Conservation (phyloP, 2,329 filamentous ascomycete genomes). For the Pseudonectria buxi region DNA sequence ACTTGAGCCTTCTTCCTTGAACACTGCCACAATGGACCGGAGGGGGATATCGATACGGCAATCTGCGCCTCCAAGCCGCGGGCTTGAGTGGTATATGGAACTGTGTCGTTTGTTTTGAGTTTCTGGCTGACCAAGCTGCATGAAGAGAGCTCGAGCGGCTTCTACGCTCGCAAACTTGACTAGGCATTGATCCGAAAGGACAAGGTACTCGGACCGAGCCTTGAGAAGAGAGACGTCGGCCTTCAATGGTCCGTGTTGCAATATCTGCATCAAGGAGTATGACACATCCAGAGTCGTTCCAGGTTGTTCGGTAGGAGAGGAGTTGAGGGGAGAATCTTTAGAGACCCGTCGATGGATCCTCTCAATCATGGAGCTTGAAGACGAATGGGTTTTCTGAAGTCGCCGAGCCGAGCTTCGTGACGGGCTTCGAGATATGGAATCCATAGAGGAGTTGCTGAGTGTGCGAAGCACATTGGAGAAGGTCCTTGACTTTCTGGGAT, state of each 20-base stretch:
- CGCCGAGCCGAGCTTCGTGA: conserved; percentile 27
- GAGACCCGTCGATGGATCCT: conserved; percentile 35
- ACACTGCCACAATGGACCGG: conserved; percentile 44
- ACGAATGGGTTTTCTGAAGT: conserved; percentile 32
- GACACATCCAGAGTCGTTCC: conserved; percentile 24
- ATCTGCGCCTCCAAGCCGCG: conserved; percentile 29
- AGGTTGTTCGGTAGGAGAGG: conserved; percentile 24
- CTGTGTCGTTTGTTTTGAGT: conserved; percentile 15
- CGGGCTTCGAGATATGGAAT: conserved; percentile 28
- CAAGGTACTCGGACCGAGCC: conserved; percentile 43
- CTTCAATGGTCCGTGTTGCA: conserved; percentile 43
- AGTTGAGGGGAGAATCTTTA: conserved; percentile 27
- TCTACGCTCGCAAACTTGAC: conserved; percentile 43
- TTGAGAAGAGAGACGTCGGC: conserved; percentile 43
- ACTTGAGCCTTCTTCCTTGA: conserved; percentile 43
- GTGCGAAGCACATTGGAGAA: conserved; percentile 33
- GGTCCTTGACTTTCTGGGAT: conserved; percentile 29
- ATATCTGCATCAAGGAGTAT: conserved; percentile 32
- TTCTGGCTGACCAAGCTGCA: conserved; percentile 31
- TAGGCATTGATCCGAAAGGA: conserved; percentile 44
- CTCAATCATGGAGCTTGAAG: conserved; percentile 35
- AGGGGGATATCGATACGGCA: conserved; percentile 42
- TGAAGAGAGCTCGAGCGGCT: conserved; percentile 42
- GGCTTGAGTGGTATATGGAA: conserved; percentile 15
- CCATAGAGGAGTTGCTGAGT: conserved; percentile 34